These are phyloP conservation scores for Poronia punctata DNA, from an alignment of 495 filamentous ascomycete genomes.

Conservation along the genomic window DNA sequence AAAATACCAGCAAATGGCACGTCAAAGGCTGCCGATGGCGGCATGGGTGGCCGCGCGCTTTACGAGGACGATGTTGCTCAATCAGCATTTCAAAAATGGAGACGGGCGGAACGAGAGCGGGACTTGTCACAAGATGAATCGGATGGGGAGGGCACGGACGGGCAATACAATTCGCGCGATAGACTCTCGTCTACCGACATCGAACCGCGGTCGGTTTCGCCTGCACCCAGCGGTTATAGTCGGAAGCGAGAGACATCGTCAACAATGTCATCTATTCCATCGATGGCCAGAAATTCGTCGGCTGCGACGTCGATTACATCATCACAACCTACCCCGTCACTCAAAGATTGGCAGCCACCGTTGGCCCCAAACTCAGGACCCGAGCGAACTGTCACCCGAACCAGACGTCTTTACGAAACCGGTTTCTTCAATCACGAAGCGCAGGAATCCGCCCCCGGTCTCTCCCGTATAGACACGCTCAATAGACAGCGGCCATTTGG, in stretches of 20 bases:
- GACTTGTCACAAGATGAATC: constrained; percentile 36
- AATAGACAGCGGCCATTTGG: constrained; percentile 49
- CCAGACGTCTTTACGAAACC: constrained; percentile 78
- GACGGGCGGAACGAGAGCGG: constrained; percentile 48
- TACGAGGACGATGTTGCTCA: constrained; percentile 81
- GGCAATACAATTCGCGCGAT: constrained; percentile 17
- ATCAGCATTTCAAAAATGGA: constrained; percentile 71
- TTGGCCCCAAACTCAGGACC: constrained; percentile 26
- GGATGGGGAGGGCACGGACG: constrained; percentile 28
- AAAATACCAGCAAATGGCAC: constrained; percentile 62
- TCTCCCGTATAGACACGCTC: constrained; percentile 73
- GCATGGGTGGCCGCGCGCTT: constrained; percentile 61
- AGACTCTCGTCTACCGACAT: constrained; percentile 23
- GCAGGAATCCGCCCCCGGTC: constrained; percentile 70
- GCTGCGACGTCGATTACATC: constrained; percentile 91
- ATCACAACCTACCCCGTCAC: constrained; percentile 44
- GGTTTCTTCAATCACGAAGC: constrained; percentile 70
- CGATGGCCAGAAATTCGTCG: constrained; percentile 68
- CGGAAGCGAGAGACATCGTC: constrained; percentile 78
- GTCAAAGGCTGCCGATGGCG: constrained; percentile 31
- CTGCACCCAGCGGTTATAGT: constrained; percentile 55
- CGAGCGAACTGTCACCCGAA: constrained; percentile 54
- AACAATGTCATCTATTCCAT: constrained; percentile 71
- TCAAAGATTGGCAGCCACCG: constrained; percentile 40
- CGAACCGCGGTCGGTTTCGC: constrained; percentile 50